A percentile compares a stretch with the other conserved stretches of the same genome.
Conservation (phyloP, 2,329 filamentous ascomycete species). For the Dothideomycetidae sp. region DNA sequence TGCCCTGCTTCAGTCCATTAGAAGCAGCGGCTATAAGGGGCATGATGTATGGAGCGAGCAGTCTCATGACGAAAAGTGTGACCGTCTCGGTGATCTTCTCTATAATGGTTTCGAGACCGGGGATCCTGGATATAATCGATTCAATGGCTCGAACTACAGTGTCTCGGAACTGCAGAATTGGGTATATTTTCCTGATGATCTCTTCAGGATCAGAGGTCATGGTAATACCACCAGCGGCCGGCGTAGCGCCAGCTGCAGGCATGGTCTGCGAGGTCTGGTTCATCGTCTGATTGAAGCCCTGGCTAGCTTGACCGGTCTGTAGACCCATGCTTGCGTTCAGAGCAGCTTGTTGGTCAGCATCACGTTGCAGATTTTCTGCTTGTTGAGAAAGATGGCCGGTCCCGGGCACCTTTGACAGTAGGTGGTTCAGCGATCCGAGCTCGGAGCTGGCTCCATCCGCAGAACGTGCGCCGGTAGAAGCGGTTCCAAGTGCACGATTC, state of each 20-base stretch:
- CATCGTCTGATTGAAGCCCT: conserved; percentile 6
- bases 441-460: conserved; percentile 21
- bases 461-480: conserved; percentile 12
- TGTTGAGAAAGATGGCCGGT: conserved; percentile 33
- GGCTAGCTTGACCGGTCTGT: conserved; percentile 17
- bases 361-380: conserved; percentile 31
- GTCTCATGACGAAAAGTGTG: conserved; percentile 78
- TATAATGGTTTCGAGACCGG: conserved; percentile 74
- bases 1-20: conserved; percentile 72
- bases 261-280: too few relatives aligned
- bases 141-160: conserved; percentile 82
- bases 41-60: conserved; percentile 81
- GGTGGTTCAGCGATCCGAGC: conserved; percentile 44
- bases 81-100: conserved; percentile 89
- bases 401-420: conserved; percentile 61
- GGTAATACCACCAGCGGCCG: conserved; percentile 48
- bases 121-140: conserved; percentile 76
- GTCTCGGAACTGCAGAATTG: conserved; percentile 85
- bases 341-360: conserved; percentile 33
- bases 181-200: conserved; percentile 55
- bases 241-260: conserved; percentile 37
- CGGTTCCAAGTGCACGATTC: conserved; percentile 29
- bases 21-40: conserved; percentile 83
- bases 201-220: conserved; percentile 50
- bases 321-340: conserved; percentile 27